Conservation (phyloP, 164 flowering plant genomes). For the Magnolia changhungtana region DNA sequence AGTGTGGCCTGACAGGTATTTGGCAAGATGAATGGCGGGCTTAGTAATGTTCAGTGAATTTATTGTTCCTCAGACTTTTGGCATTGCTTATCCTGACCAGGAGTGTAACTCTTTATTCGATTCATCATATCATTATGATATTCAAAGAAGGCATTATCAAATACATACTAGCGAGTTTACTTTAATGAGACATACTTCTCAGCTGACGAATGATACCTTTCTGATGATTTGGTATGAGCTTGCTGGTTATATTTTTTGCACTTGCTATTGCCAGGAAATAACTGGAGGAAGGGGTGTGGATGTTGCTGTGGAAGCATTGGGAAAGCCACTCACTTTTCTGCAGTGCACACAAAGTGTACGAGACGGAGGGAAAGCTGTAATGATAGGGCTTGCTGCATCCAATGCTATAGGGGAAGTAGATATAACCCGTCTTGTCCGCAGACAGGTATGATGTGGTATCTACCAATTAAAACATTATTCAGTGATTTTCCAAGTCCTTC, state of each 20-base stretch:
- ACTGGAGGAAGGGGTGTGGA: slow-evolving; percentile 96
- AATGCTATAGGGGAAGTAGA: slow-evolving; percentile 83
- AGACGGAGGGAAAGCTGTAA: slow-evolving; percentile 99
- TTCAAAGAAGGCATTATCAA: too few relatives aligned
- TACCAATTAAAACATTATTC: neutral
- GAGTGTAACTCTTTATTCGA: too few relatives aligned
- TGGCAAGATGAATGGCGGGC: too few relatives aligned
- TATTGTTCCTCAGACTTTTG: too few relatives aligned
- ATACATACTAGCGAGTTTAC: too few relatives aligned
- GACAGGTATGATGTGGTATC: slow-evolving; percentile 56
- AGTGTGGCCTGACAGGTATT: too few relatives aligned
- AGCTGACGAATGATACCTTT: neutral
- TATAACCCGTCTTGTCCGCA: slow-evolving; percentile 90
- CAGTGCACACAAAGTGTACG: slow-evolving; percentile 85
- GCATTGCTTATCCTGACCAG: too few relatives aligned
- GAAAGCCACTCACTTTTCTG: slow-evolving; percentile 72
- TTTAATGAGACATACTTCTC: too few relatives aligned
- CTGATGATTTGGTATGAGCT: slow-evolving; percentile 1
- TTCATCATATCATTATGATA: too few relatives aligned
- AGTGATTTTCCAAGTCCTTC: neutral
- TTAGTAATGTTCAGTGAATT: too few relatives aligned
- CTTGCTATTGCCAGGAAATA: slow-evolving; percentile 52
- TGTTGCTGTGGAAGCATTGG: slow-evolving; percentile 92
- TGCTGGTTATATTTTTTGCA: neutral
- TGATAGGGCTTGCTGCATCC: slow-evolving; percentile 91